A percentile compares a stretch with the other conserved stretches of the same genome.
These are phyloP conservation scores for Globisporangium heterothallicum DNA, from an alignment of 352 stramenopile species.

Conservation along the genomic window DNA sequence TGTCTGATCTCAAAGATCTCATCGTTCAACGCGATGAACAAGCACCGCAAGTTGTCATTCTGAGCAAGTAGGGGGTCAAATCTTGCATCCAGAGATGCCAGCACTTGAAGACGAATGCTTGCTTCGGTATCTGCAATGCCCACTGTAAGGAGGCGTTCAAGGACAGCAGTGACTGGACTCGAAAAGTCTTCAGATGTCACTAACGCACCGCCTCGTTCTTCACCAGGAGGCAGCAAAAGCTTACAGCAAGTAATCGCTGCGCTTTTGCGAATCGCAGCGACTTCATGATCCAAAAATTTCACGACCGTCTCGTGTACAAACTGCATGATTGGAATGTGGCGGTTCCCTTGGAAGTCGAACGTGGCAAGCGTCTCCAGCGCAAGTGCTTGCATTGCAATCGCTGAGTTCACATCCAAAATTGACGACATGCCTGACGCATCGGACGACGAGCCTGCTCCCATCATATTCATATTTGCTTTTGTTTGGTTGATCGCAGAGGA, in stretches of 20 bases:
- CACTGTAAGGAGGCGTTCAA: conserved; percentile 77
- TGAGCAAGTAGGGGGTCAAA: conserved; percentile 78
- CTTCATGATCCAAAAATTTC: conserved; percentile 84
- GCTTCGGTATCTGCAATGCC: conserved; percentile 85
- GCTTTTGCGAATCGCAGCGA: conserved; percentile 78
- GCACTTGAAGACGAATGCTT: conserved; percentile 75
- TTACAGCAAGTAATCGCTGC: conserved; percentile 87
- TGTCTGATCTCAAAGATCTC: conserved; percentile 86
- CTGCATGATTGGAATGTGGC: conserved; percentile 82
- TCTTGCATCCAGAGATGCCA: conserved; percentile 72
- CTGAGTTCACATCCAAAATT: conserved; percentile 36
- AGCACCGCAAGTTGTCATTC: conserved; percentile 78
- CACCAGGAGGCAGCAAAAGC: conserved; percentile 60
- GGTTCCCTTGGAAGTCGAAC: conserved; percentile 85
- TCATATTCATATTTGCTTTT: conserved; percentile 39
- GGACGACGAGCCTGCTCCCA: conserved; percentile 24
- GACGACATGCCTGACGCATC: conserved; percentile 26
- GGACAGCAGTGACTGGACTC: conserved; percentile 61
- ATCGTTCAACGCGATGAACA: conserved; percentile 87
- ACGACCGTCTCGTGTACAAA: conserved; percentile 86
- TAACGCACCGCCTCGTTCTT: conserved; percentile 39
- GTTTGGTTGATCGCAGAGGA: conserved; percentile 44
- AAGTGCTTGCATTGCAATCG: conserved; percentile 79
- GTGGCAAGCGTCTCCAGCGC: conserved; percentile 80
- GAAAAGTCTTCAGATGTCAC: conserved; percentile 73